Conservation (phyloP, 768 basidiomycete species). For the Coprinopsis marcescibilis region DNA sequence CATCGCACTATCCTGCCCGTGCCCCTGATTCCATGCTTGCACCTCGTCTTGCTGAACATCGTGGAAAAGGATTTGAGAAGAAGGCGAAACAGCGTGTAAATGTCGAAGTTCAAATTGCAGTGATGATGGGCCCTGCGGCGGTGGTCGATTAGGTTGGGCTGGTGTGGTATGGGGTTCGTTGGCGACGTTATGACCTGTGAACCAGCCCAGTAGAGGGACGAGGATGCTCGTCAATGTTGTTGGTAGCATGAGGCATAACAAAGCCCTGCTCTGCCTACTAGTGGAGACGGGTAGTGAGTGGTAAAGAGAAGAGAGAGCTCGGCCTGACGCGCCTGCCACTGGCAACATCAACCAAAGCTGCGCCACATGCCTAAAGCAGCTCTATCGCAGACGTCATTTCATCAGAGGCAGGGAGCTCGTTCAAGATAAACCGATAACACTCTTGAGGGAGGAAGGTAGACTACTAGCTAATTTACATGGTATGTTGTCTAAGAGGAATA, state of each 20-base stretch:
- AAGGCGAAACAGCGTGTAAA: constrained; percentile 48
- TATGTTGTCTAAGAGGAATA: too few species aligned
- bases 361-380: too few species aligned
- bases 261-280: too few species aligned
- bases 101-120: constrained; percentile 57
- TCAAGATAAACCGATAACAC: too few species aligned
- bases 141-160: constrained; percentile 8
- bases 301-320: too few species aligned
- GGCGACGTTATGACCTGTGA: constrained; percentile 16
- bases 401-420: too few species aligned
- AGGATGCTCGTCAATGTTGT: constrained; percentile 43
- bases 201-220: constrained; percentile 33
- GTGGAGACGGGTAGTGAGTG: too few species aligned
- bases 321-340: too few species aligned
- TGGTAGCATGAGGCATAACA: constrained; percentile 44
- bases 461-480: too few species aligned
- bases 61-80: constrained; percentile 49
- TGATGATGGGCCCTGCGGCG: constrained; percentile 3
- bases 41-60: constrained; percentile 27
- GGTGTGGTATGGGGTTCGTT: constrained; percentile 8
- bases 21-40: constrained; percentile 4
- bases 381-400: too few species aligned
- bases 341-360: too few species aligned
- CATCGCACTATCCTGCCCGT: constrained; percentile 15
- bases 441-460: too few species aligned